A percentile compares a stretch with the other conserved stretches of the same genome.
phyloP scores from a whole-genome alignment of 805 yeast species.

The Metschnikowia lochheadii region DNA sequence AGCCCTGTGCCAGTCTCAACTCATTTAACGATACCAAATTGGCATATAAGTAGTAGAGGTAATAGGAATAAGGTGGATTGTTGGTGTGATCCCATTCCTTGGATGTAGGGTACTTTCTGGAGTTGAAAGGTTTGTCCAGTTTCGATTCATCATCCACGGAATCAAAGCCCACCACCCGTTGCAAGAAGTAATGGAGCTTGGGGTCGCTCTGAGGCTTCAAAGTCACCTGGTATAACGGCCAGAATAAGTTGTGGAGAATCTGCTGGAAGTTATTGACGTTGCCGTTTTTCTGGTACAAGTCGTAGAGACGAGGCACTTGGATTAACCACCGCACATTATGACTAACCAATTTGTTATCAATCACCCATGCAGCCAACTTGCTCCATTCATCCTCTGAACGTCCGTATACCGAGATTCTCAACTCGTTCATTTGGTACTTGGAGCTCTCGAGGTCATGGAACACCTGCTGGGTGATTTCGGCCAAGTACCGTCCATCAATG shows the following conservation, averaged over 20 bases:
- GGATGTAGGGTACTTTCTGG: constrained; percentile 80
- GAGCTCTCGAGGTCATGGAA: constrained; percentile 91
- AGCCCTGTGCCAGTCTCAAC: constrained; percentile 71
- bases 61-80: constrained; percentile 98
- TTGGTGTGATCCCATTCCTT: constrained; percentile 68
- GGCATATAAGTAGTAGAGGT: constrained; percentile 82
- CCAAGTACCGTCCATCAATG: constrained; percentile 82
- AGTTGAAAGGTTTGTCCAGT: constrained; percentile 72
- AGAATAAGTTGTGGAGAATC: constrained; percentile 71
- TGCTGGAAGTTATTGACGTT: constrained; percentile 71
- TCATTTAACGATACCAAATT: constrained; percentile 82
- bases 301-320: constrained; percentile 92
- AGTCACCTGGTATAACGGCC: constrained; percentile 88
- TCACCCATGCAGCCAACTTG: constrained; percentile 89
- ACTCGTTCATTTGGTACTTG: constrained; percentile 96
- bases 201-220: constrained; percentile 83
- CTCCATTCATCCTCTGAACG: constrained; percentile 91
- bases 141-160: constrained; percentile 98
- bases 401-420: constrained; percentile 92
- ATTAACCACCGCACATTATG: constrained; percentile 96
- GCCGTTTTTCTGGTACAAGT: constrained; percentile 75
- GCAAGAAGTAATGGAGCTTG: constrained; percentile 82
- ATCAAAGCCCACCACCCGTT: constrained; percentile 95
- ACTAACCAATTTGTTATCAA: constrained; percentile 85
- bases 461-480: constrained; percentile 92